A percentile compares a stretch with the other conserved stretches of the same genome.
Conservation (phyloP, 257 asterid genomes). For the Parsonsia alboflavescens region DNA sequence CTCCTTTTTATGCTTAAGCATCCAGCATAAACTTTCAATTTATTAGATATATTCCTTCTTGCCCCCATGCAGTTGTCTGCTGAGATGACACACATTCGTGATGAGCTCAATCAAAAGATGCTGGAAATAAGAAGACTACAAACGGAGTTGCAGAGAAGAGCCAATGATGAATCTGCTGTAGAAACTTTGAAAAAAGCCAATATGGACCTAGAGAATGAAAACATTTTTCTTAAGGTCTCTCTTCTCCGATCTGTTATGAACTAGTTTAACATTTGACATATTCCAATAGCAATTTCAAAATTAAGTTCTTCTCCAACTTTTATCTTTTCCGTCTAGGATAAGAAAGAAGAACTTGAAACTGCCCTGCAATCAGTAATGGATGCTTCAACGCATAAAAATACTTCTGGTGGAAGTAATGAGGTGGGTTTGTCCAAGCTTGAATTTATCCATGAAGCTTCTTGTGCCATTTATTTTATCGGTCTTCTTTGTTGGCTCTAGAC, state of each 20-base stretch:
- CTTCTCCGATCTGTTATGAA: neutral
- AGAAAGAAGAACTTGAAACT: conserved; percentile 64
- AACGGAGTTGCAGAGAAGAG: conserved; percentile 50
- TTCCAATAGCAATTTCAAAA: conserved; percentile 9
- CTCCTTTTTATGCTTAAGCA: neutral
- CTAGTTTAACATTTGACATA: neutral
- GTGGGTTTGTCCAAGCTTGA: conserved; percentile 31
- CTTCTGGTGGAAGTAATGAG: conserved; percentile 39
- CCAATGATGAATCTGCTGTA: conserved; percentile 34
- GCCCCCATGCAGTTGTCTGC: conserved; percentile 40
- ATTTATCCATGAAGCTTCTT: conserved; percentile 1
- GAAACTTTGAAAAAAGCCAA: conserved; percentile 51
- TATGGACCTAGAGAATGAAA: conserved; percentile 62
- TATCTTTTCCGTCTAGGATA: conserved; percentile 55
- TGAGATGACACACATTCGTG: conserved; percentile 47
- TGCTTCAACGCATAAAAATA: conserved; percentile 33
- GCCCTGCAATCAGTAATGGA: conserved; percentile 46
- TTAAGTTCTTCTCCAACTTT: conserved; percentile 8
- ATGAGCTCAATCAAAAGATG: conserved; percentile 60
- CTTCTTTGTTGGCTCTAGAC: conserved; percentile 7
- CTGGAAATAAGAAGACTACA: conserved; percentile 60
- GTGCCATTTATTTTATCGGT: conserved; percentile 4
- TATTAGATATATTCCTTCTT: neutral
- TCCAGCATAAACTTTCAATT: neutral
- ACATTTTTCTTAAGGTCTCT: conserved; percentile 59